Base-by-base conservation (phyloP, 192 early-diverging fungal genomes). In the Allomyces javanicus region DNA sequence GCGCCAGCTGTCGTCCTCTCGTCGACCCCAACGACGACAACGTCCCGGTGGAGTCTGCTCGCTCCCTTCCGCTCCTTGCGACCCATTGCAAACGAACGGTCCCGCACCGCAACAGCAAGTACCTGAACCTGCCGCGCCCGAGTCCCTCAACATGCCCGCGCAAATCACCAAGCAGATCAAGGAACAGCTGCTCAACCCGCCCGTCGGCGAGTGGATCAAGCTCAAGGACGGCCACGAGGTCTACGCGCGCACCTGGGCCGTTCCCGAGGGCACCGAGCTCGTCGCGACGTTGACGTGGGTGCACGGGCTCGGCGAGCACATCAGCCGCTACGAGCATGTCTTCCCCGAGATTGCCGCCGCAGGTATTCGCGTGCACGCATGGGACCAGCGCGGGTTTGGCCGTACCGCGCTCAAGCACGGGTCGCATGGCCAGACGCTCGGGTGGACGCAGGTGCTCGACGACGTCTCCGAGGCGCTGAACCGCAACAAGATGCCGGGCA, bases 311-410 rank as follows among this genome's bases (percentile, higher is more conserved):
- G 77, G 77, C 33, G 77, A 78, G 44, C 77, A 78, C 69, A 66
- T 71, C 33, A 24, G 68, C 70, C 73, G 81, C 50, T 83, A 83
- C 69, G 76, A 85, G 61, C 74, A 83, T 50, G 72, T 87, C 55
- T 84, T 84, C 69, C 65, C 72, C 25, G 68, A 69, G 21, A 85
- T 86, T 67, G 74, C 77, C 55, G 72, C 65, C 61, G 66, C 67
- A 25, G 83, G 81, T 2, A 80, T 89, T 66, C 71, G 81, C 64
- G 75, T 80, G 69, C 73, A 74, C 27, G 78, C 67, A 14, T 82
- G 73, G 65, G 86, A 88, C 70, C 83, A 87, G 70, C 76, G 87
- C 63, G 87, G 87, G 58, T 84, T 78, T 67, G 87, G 87, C 21
- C 65, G 81, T 68, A 88, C 87, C 12, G 82, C 70, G 67, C 72